Evolutionary conservation across 352 stramenopile species (phyloP).

Genomic region (Aphanomyces astaci): DNA sequence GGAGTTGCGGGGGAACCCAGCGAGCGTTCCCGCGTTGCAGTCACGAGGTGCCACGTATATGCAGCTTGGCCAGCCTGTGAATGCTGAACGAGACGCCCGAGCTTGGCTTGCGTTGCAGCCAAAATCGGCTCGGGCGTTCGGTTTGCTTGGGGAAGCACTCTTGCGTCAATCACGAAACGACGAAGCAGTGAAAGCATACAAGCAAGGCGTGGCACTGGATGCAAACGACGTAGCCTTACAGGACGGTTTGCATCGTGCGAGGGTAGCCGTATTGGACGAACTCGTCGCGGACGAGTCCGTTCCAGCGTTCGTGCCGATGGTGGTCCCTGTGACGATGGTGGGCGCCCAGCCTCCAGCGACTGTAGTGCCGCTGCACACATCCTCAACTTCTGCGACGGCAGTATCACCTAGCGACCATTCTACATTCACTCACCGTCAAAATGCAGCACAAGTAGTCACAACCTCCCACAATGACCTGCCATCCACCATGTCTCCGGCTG

Average conservation of each 20-base stretch:
- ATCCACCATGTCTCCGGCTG: neutral
- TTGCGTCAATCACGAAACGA: neutral
- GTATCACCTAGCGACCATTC: neutral
- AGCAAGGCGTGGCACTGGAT: neutral
- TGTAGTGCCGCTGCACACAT: neutral
- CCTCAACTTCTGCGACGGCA: too few relatives aligned
- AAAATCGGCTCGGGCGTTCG: neutral
- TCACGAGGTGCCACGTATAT: neutral
- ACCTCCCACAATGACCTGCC: neutral
- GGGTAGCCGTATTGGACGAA: neutral
- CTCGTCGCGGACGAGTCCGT: neutral
- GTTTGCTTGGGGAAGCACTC: neutral
- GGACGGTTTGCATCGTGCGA: neutral
- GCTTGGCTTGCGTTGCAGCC: neutral
- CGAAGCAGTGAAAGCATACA: conserved; percentile 2
- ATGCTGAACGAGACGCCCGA: neutral
- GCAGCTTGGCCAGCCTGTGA: neutral
- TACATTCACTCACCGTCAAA: neutral
- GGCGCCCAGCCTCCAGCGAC: neutral
- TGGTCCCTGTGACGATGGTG: neutral
- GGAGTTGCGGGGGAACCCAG: neutral
- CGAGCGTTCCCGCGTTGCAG: neutral
- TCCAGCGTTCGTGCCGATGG: neutral
- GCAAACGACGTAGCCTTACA: neutral
- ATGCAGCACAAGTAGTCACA: neutral